Base-by-base conservation (phyloP, 495 filamentous ascomycete species). In the Trichoderma gamsii region DNA sequence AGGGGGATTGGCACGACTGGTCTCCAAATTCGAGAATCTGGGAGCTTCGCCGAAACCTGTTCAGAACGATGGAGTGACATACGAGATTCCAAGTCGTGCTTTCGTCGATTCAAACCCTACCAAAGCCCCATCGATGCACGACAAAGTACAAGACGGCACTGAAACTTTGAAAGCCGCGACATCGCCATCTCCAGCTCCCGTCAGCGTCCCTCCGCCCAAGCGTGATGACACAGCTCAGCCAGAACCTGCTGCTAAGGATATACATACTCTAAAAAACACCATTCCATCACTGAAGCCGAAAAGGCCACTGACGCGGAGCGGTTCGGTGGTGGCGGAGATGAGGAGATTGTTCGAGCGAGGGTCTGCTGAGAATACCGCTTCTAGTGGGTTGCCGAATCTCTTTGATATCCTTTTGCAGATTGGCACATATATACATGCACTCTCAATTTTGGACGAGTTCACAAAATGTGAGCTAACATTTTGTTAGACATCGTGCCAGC, bases 281-380 rank as follows among this genome's bases (percentile, higher is more conserved):
- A 23, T 3, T 23, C 21, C 49, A 23, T 23, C 6, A 4, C 21
- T 21, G 8, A 23, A 21, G 21, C 12, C 43, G 16, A n/a, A 11
- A 12, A 32, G 29, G 16, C n/a, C 29, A 16, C 8, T 25, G 16
- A 3, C 25, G 6, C 56, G 25, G 12, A 32, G 56, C 3, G 56
- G 56, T 9, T 61, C 25, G 9, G 56, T 18, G 5, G 56, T 61
- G 13, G 27, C 23, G 25, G 25, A 61, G 23, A 61, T 29, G 56
- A 61, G 56, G 27, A 27, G 56, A 32, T 18, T 61, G 56, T 61
- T 61, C 7, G 56, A 61, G 56, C 56, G 25, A 61, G 56, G 56
- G 16, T 21, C 16, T 61, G 25, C 4, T 32, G 56, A 61, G 25
- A 61, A 15, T 61, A 11, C 25, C 16, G 16, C 23, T 61, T 32